Conservation (phyloP, 208 protist species). For the Acanthamoeba healyi region DNA sequence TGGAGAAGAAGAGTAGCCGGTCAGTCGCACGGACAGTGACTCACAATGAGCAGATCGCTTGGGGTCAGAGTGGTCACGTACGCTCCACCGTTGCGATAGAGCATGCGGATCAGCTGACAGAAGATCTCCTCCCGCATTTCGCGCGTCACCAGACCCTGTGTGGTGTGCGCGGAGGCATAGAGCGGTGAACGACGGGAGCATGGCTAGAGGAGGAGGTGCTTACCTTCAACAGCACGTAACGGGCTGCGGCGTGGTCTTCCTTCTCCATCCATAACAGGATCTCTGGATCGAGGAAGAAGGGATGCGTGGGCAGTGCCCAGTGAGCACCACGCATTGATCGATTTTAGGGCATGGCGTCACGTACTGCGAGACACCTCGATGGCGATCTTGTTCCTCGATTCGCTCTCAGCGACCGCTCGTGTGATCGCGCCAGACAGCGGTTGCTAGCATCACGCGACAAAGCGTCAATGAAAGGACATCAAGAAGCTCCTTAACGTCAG, state of each 20-base stretch:
- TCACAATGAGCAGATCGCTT: no score
- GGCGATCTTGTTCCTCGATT: not conserved
- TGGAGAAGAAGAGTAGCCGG: not conserved
- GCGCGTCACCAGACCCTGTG: not conserved
- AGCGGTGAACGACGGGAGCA: no score
- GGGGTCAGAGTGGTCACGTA: not conserved
- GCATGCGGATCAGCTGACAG: not conserved
- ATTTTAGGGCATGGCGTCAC: no score
- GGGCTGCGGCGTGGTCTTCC: not conserved
- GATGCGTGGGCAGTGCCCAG: no score
- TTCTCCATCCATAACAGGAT: constrained; percentile 19
- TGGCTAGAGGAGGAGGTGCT: no score
- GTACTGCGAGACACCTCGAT: not conserved
- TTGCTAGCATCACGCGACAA: not conserved
- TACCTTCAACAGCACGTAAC: not conserved
- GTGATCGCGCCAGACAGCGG: not conserved
- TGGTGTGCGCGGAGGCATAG: no score
- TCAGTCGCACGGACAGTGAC: not conserved
- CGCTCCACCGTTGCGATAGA: not conserved
- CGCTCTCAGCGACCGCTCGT: not conserved
- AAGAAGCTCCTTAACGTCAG: no score
- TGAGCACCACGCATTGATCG: no score
- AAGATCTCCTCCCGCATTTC: constrained; percentile 21
- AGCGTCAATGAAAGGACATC: no score
- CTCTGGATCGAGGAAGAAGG: no score